These are phyloP conservation scores for Fusarium siculi DNA, from an alignment of 2,329 filamentous ascomycete species.

Conservation along the genomic window DNA sequence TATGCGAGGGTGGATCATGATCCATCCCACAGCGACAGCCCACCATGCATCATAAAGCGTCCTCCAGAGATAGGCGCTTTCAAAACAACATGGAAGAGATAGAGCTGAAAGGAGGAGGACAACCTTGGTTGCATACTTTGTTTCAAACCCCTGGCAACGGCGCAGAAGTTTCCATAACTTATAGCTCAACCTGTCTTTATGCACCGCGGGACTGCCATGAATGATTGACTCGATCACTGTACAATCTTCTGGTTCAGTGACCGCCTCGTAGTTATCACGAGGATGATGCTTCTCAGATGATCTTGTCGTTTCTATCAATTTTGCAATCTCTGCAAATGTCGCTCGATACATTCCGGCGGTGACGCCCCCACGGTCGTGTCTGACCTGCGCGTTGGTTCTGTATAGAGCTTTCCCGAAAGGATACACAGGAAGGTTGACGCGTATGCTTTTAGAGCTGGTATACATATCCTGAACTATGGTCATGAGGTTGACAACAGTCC, in stretches of 20 bases:
- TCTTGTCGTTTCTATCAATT: slow-evolving; percentile 56
- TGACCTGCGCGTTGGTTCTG: slow-evolving; percentile 65
- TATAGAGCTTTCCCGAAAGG: slow-evolving; percentile 64
- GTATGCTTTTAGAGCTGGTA: slow-evolving; percentile 51
- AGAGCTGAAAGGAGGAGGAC: slow-evolving; percentile 61
- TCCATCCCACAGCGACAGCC: slow-evolving; percentile 67
- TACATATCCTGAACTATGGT: slow-evolving; percentile 61
- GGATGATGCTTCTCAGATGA: slow-evolving; percentile 48
- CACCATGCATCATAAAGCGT: slow-evolving; percentile 67
- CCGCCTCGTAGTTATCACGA: slow-evolving; percentile 33
- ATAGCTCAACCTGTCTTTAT: slow-evolving; percentile 55
- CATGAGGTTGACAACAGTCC: slow-evolving; percentile 58
- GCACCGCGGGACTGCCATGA: slow-evolving; percentile 47
- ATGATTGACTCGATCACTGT: slow-evolving; percentile 54
- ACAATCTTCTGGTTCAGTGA: slow-evolving; percentile 43
- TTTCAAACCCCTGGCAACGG: slow-evolving; percentile 67
- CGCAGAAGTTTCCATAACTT: slow-evolving; percentile 62
- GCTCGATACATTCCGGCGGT: slow-evolving; percentile 63
- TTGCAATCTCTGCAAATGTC: slow-evolving; percentile 57
- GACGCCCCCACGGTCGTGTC: slow-evolving; percentile 68
- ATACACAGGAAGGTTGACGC: slow-evolving; percentile 63
- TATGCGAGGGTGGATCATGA: slow-evolving; percentile 61
- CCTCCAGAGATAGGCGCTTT: slow-evolving; percentile 59
- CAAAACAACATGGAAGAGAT: slow-evolving; percentile 64
- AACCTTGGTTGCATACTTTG: slow-evolving; percentile 67